These are phyloP conservation scores for Onygenales sp. DNA, from an alignment of 2,329 filamentous ascomycete genomes.

Conservation along the genomic window DNA sequence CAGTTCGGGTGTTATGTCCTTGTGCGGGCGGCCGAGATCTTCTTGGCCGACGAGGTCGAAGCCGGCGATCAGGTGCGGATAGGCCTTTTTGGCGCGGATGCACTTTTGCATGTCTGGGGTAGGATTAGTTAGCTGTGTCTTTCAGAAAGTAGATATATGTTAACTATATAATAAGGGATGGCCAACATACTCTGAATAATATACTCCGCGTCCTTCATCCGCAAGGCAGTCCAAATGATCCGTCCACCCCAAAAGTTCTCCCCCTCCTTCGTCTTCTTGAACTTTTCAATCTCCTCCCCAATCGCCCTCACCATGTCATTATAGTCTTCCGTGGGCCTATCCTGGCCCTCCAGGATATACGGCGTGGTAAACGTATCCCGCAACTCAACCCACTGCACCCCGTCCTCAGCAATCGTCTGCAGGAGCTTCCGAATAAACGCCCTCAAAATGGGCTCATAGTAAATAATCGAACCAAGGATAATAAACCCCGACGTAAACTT, in stretches of 20 bases:
- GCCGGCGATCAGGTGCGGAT: constrained; percentile 35
- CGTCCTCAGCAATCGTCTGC: constrained; percentile 63
- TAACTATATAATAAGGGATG: neutral
- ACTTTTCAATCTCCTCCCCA: constrained; percentile 67
- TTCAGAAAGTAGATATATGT: neutral
- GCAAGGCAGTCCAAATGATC: constrained; percentile 74
- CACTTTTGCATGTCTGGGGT: constrained; percentile 63
- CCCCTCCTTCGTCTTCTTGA: constrained; percentile 62
- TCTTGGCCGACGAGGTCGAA: constrained; percentile 90
- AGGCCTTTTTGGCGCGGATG: constrained; percentile 63
- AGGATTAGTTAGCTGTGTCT: neutral
- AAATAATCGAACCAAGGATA: constrained; percentile 64
- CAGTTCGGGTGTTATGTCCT: constrained; percentile 69
- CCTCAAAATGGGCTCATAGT: constrained; percentile 85
- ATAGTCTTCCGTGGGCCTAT: constrained; percentile 58
- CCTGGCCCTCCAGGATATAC: constrained; percentile 57
- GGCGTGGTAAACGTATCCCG: constrained; percentile 64
- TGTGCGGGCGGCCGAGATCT: constrained; percentile 64
- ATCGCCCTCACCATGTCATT: constrained; percentile 62
- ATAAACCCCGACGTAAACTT: constrained; percentile 71
- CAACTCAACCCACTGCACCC: constrained; percentile 76
- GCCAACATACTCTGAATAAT: constrained; percentile 51
- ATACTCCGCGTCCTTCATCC: constrained; percentile 51
- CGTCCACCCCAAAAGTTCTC: constrained; percentile 73
- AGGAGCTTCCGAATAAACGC: constrained; percentile 65